phyloP scores from a whole-genome alignment of 1,284 basidiomycete genomes.

The Polyporus tsugae region DNA sequence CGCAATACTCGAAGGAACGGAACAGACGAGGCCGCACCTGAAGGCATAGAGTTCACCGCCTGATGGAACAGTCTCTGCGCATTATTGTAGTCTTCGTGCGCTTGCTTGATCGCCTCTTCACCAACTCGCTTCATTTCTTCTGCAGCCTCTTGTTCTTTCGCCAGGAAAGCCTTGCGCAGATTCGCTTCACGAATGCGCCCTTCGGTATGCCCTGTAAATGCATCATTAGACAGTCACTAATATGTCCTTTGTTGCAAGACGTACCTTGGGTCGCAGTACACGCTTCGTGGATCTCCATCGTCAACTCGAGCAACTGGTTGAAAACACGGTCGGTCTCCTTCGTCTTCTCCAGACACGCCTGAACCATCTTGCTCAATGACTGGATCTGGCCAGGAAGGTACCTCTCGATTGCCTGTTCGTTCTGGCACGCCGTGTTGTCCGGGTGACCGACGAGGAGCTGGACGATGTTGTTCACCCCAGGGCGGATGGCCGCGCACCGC shows the following conservation, averaged over 20 bases:
- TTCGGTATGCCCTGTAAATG: constrained; percentile 12
- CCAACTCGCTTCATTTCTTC: constrained; percentile 20
- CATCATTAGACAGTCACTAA: not conserved
- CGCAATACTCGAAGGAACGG: not conserved
- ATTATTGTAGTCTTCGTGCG: constrained; percentile 16
- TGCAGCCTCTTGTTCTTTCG: constrained; percentile 13
- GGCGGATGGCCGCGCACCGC: constrained; percentile 18
- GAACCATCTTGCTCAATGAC: constrained; percentile 15
- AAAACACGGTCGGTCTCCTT: constrained; percentile 22
- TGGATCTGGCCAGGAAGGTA: constrained; percentile 21
- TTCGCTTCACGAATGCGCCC: constrained; percentile 9
- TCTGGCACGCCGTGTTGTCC: constrained; percentile 21
- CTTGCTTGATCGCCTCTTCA: constrained; percentile 9
- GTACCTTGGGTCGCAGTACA: constrained; percentile 21
- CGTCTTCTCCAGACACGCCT: constrained; percentile 22
- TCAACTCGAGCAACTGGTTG: constrained; percentile 19
- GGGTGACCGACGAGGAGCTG: constrained; percentile 20
- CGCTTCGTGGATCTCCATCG: constrained; percentile 24
- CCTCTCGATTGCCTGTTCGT: constrained; percentile 18
- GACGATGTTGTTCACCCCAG: constrained; percentile 25
- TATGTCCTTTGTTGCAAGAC: not conserved
- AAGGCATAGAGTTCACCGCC: constrained; percentile 14
- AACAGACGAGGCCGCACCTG: not conserved
- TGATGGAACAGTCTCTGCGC: constrained; percentile 12
- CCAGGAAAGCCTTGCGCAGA: constrained; percentile 11